A percentile compares a stretch with the other conserved stretches of the same genome.
Conservation (phyloP, 805 yeast species). For the Alloascoidea hylecoeti region DNA sequence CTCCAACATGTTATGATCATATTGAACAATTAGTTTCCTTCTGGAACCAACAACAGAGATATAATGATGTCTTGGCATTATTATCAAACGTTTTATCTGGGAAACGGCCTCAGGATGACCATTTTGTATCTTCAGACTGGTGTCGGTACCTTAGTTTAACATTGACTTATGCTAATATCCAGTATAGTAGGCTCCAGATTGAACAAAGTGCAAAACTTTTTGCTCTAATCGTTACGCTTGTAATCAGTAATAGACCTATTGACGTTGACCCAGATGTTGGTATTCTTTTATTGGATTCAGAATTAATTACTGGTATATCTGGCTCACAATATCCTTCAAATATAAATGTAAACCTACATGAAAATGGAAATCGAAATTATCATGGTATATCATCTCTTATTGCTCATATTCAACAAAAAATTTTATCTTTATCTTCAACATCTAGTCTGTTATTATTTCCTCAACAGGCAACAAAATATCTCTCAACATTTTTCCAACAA, state of each 20-base stretch:
- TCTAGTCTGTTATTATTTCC: constrained; percentile 3
- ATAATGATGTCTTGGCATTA: constrained; percentile 5
- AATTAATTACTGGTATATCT: too few species aligned
- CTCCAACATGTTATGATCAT: constrained; percentile 14
- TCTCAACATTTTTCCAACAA: constrained; percentile 3
- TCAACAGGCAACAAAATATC: background rate
- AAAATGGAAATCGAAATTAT: too few species aligned
- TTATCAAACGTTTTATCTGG: constrained; percentile 6
- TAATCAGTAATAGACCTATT: too few species aligned
- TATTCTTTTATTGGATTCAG: too few species aligned
- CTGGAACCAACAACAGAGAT: constrained; percentile 8
- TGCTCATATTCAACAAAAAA: too few species aligned
- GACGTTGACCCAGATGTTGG: too few species aligned
- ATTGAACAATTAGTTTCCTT: constrained; percentile 13
- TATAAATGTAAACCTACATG: too few species aligned
- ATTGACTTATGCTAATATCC: constrained; percentile 13
- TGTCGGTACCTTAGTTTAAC: constrained; percentile 10
- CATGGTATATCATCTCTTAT: too few species aligned
- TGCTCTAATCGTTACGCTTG: constrained; percentile 8
- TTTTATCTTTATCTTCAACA: background rate
- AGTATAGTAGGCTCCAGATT: constrained; percentile 7
- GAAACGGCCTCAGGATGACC: constrained; percentile 5
- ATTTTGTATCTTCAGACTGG: constrained; percentile 6
- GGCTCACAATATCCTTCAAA: too few species aligned
- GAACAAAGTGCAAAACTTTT: constrained; percentile 12